phyloP scores from a whole-genome alignment of 176 grass and related monocot species.

The Luzula sylvatica region DNA sequence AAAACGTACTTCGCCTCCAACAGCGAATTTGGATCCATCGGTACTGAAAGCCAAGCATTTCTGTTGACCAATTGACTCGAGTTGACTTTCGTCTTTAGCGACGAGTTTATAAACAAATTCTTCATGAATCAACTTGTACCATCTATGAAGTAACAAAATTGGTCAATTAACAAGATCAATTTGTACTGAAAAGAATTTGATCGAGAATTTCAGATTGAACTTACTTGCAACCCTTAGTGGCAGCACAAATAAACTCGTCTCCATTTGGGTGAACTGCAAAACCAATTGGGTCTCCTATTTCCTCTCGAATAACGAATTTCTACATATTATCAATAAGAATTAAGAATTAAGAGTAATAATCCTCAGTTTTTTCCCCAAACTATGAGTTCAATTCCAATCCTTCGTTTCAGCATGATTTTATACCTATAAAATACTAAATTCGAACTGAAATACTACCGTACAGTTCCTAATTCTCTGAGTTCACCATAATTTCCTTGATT shows the following conservation, averaged over 20 bases:
- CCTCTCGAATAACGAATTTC: conserved; percentile 44
- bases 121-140: conserved; percentile 66
- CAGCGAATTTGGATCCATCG: conserved; percentile 88
- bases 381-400: too few species aligned
- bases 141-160: conserved; percentile 25
- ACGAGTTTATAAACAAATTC: conserved; percentile 42
- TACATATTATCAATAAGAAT: neutral
- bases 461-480: too few species aligned
- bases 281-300: conserved; percentile 31
- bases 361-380: too few species aligned
- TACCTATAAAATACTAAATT: too few species aligned
- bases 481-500: too few species aligned
- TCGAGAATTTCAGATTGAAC: too few species aligned
- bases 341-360: neutral
- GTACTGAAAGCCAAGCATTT: conserved; percentile 95
- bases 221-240: conserved; percentile 72
- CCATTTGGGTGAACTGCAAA: conserved; percentile 81
- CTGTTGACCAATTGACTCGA: conserved; percentile 72
- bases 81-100: conserved; percentile 32
- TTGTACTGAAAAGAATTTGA: too few species aligned
- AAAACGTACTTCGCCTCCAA: conserved; percentile 69
- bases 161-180: neutral
- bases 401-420: too few species aligned
- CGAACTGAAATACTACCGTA: too few species aligned
- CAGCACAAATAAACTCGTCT: conserved; percentile 75